Evolutionary conservation across 176 grass and related monocot genomes (phyloP), one percentile per base, ranked within the genome.

Genomic region (Bonia amplexicaulis): DNA sequence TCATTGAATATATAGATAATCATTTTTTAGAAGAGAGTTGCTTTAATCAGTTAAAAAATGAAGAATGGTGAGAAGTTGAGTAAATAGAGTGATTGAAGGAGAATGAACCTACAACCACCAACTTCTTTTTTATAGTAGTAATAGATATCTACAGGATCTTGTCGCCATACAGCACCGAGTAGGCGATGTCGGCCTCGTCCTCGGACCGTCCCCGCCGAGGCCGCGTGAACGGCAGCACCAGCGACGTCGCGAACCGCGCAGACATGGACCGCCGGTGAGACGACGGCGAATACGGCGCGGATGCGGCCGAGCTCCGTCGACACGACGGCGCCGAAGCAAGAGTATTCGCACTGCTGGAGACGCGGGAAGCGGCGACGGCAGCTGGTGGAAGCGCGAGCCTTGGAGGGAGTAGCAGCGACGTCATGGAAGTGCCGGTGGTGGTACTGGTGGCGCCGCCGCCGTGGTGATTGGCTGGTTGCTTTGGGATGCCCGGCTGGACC

Each of bases 401-500:
- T 12, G 81, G 86, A 29, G 73, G 73, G 5, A 83, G 77, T 69
- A 27, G 22, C 33, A 72, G 60, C 72, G 80, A 7, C 55, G 60
- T 2, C 63, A 52, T 6, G 25, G 71, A 73, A 3, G 62, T 23
- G 22, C 22, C 55, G 55, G 9, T 20, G 7, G 53, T 58, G 22
- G 22, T 11, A 42, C 41, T 9, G 20, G 9, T 0, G 9, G 0
- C 12, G 70, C 26, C 4, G 78, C 42, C 15, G 63, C 26, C 42
- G 0, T 2, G 57, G 1, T n/a, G 33, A 33, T 33, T 0, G 15
- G 51, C 12, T 7, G 33, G 40, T 2, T 62, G 52, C 72, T 86
- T 90, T 2, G 88, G 88, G 78, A 86, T 64, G 72, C 83, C 88
- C 5, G 88, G 88, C 65, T 85, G 83, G 23, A 82, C 64, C 88